Evolutionary conservation across 768 basidiomycete species (phyloP).

Genomic region (Mrakia hoshinonis): DNA sequence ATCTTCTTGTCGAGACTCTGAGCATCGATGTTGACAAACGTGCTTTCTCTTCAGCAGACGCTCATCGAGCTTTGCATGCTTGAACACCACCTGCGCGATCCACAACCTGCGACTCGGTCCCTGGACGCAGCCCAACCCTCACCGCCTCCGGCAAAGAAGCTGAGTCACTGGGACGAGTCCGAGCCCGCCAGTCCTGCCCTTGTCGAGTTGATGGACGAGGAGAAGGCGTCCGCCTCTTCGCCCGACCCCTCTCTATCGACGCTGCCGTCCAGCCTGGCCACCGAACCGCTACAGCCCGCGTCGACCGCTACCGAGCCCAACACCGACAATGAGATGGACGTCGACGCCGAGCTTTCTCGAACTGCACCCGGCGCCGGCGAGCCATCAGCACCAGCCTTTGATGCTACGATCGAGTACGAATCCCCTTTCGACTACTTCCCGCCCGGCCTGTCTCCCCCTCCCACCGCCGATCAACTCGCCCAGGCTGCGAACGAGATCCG

Average conservation of each 20-base stretch:
- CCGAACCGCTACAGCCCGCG: too few species aligned
- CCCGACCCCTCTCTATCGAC: too few species aligned
- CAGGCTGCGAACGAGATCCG: not conserved
- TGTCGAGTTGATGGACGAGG: too few species aligned
- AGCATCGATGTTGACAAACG: too few species aligned
- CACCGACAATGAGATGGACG: too few species aligned
- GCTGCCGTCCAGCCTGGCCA: too few species aligned
- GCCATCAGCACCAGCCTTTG: not conserved
- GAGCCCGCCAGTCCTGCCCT: too few species aligned
- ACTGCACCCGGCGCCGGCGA: not conserved
- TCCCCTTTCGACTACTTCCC: slow-evolving; percentile 1
- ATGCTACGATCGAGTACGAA: not conserved
- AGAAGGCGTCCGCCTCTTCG: too few species aligned
- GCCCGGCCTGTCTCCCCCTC: not conserved
- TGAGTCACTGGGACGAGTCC: too few species aligned
- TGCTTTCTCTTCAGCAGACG: too few species aligned
- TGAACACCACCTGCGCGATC: not conserved
- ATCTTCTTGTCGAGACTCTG: too few species aligned
- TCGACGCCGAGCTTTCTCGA: not conserved
- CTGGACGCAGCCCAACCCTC: not conserved
- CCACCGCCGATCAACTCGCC: not conserved
- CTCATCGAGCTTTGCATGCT: slow-evolving; percentile 10
- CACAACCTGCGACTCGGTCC: not conserved
- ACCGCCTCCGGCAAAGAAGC: not conserved
- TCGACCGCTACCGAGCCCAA: too few species aligned